phyloP scores from a whole-genome alignment of 306 rosid species.

The Dalbergia cultrata region DNA sequence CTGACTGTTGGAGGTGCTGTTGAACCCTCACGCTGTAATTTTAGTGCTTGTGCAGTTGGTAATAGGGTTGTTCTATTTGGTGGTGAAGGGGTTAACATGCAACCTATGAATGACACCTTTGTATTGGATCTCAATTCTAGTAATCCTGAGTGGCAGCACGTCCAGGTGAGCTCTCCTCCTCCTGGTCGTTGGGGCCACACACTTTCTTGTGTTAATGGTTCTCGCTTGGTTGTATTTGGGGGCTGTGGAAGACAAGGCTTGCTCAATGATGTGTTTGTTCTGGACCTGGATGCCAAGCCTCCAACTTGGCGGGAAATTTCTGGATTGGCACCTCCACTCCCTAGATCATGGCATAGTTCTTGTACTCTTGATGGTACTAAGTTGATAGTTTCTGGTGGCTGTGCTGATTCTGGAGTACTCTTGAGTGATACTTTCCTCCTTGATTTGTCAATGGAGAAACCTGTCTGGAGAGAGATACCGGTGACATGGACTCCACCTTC shows the following conservation, averaged over 20 bases:
- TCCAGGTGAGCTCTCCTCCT: conserved; percentile 98
- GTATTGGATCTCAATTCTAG: conserved; percentile 89
- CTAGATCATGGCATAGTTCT: conserved; percentile 99
- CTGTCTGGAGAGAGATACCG: conserved; percentile 97
- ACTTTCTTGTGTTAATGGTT: conserved; percentile 95
- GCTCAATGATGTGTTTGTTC: conserved; percentile 95
- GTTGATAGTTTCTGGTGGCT: conserved; percentile 98
- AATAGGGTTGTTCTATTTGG: conserved; percentile 98
- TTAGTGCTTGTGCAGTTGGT: conserved; percentile 99
- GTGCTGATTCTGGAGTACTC: conserved; percentile 99
- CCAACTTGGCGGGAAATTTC: conserved; percentile 99
- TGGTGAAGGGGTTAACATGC: conserved; percentile 99
- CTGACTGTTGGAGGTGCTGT: conserved; percentile 92
- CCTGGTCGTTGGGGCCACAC: conserved; percentile 99
- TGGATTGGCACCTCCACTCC: conserved; percentile 99
- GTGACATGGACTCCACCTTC: conserved; percentile 99
- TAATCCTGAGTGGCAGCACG: conserved; percentile 97
- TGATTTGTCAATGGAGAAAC: conserved; percentile 98
- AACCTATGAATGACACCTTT: conserved; percentile 98
- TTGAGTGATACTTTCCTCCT: conserved; percentile 96
- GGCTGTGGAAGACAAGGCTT: conserved; percentile 98
- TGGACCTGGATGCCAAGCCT: conserved; percentile 94
- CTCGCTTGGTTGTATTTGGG: conserved; percentile 95
- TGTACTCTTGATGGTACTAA: conserved; percentile 99
- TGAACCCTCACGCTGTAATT: conserved; percentile 98